These are phyloP conservation scores for Botryotinia calthae DNA, from an alignment of 2,329 filamentous ascomycete genomes.

Conservation along the genomic window DNA sequence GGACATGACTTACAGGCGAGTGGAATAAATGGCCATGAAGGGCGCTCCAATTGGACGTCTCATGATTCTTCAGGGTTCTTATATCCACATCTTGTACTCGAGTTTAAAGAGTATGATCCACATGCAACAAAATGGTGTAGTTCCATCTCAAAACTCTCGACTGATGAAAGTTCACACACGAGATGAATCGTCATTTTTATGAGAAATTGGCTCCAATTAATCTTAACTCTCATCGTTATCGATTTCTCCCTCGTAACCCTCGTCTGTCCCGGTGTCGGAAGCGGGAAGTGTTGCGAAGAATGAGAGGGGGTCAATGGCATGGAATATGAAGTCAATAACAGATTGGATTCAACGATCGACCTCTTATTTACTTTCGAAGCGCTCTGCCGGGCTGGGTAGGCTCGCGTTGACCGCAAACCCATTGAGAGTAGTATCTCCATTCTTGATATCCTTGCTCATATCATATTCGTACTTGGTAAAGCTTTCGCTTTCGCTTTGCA, in stretches of 20 bases:
- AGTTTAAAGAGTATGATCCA: accelerated
- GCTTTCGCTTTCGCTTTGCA: too few relatives aligned
- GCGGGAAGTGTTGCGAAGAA: neutral
- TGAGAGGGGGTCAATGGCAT: neutral
- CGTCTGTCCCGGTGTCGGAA: neutral
- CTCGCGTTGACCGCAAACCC: neutral
- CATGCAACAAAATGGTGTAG: neutral
- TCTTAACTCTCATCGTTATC: neutral
- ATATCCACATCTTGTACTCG: neutral
- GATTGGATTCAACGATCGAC: neutral
- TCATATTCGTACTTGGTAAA: neutral
- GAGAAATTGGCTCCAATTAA: neutral
- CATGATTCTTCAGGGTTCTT: neutral
- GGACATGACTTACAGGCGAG: neutral
- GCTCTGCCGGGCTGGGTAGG: neutral
- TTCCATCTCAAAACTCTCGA: neutral
- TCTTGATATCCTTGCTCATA: neutral
- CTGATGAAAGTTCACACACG: neutral
- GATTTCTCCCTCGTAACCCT: neutral
- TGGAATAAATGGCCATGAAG: neutral
- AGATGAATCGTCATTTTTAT: too few relatives aligned
- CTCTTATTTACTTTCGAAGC: too few relatives aligned
- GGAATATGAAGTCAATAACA: neutral
- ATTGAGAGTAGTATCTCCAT: neutral
- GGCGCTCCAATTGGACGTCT: neutral